Base-by-base conservation (phyloP, 1,139 yeast genomes). In the Pichia sp. region DNA sequence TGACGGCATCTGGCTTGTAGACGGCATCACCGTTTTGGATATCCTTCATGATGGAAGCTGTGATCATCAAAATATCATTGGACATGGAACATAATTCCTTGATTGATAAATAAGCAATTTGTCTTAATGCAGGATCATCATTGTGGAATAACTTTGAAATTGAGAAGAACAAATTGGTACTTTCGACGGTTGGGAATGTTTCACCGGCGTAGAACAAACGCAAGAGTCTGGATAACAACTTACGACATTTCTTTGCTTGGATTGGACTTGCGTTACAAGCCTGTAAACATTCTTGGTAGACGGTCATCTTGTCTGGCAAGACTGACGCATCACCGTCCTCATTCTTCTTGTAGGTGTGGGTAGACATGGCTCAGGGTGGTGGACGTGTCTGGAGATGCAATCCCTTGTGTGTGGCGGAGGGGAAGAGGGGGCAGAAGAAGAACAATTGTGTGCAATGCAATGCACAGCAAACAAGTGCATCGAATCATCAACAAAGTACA, bases 11-110 rank as follows among this genome's bases (percentile, higher is more conserved):
- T 48, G 99, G 96, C 65, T 91, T 89, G 69, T 85, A 90, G 51
- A 90, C 74, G 55, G 81, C 75, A 54, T 89, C 96, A 55, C 91
- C 91, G 52, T 85, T 83, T 70, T 94, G 97, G 51, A 93, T 88
- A 70, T 93, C 99, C 71, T 91, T 91, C 97, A 93, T 94, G 62
- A 93, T 91, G 19, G 96, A 88, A 8, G 97, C 88, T 30, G 99
- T 93, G 31, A 93, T 97, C 98, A 93, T 94, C 68, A 93, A 79
- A 47, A 89, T 89, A 69, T 93, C 97, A 59, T 89, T 90, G 17
- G 97, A 89, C 48, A 86, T 79, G 17, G 83, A 70, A 38, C 93
- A 79, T 54, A 93, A 77, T 67, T 91, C 98, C 71, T 93, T 93
- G 67, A 91, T 90, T 18, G 97, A 91, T 66, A 93, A 75, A 64